phyloP scores from a whole-genome alignment of 2,329 filamentous ascomycete genomes.

The Pezizomycotina sp. region DNA sequence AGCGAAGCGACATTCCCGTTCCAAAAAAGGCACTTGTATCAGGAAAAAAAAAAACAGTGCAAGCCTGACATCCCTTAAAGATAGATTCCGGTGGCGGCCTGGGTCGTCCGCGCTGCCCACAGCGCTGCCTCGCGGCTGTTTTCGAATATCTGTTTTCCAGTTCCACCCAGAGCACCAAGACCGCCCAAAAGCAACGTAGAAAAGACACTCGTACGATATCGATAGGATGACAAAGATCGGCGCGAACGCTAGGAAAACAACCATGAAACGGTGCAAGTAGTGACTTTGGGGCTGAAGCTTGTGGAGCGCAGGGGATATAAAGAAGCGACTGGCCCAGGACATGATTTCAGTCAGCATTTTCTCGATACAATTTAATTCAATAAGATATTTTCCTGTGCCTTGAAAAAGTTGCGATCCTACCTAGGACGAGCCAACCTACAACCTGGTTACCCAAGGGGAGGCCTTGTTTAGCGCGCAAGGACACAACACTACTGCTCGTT shows the following conservation, averaged over 20 bases:
- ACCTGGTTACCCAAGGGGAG: constrained; percentile 76
- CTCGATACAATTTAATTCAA: constrained; percentile 1
- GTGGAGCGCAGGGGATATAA: constrained; percentile 69
- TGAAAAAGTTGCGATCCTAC: constrained; percentile 35
- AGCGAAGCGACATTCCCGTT: constrained; percentile 92
- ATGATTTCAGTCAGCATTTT: background rate
- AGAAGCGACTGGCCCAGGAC: constrained; percentile 43
- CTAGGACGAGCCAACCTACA: constrained; percentile 64
- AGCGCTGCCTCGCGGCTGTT: background rate
- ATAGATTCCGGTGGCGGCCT: constrained; percentile 46
- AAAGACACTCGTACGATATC: constrained; percentile 92
- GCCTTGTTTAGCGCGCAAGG: constrained; percentile 68
- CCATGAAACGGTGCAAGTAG: constrained; percentile 74
- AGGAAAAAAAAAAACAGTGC: constrained; percentile 91
- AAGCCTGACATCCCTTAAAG: constrained; percentile 68
- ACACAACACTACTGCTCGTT: constrained; percentile 69
- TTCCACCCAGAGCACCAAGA: constrained; percentile 75
- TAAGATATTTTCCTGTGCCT: too few species aligned
- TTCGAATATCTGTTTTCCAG: constrained; percentile 58
- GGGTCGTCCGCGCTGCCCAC: background rate
- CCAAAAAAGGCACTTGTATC: constrained; percentile 89
- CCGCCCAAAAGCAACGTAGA: constrained; percentile 81
- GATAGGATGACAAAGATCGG: constrained; percentile 90
- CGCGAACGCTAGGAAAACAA: constrained; percentile 83
- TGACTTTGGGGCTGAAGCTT: constrained; percentile 63